phyloP scores from a whole-genome alignment of 768 basidiomycete genomes.

The Mycena rosella region DNA sequence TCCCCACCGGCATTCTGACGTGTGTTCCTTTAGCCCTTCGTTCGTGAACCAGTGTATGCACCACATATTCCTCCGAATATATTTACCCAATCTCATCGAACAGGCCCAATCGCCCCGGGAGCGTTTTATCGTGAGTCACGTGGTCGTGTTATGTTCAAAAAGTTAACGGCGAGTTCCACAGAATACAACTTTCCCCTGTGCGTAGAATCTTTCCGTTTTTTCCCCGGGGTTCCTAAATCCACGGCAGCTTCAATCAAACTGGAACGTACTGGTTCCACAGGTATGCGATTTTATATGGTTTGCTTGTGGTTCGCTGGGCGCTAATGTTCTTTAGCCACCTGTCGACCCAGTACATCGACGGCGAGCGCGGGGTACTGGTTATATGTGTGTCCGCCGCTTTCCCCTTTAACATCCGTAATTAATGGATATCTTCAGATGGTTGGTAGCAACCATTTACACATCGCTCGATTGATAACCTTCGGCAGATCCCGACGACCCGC shows the following conservation, averaged over 20 bases:
- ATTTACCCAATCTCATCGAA: background rate
- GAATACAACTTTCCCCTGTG: constrained; percentile 5
- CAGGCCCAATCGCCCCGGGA: constrained; percentile 22
- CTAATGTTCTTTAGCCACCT: constrained; percentile 29
- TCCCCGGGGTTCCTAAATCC: too few relatives aligned
- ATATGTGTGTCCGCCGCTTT: too few relatives aligned
- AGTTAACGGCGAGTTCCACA: background rate
- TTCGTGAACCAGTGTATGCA: constrained; percentile 26
- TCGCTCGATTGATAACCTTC: background rate
- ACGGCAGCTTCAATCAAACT: constrained; percentile 11
- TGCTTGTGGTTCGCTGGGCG: too few relatives aligned
- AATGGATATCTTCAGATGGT: background rate
- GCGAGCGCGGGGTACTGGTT: constrained; percentile 40
- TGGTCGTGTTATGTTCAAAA: background rate
- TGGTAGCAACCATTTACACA: constrained; percentile 14
- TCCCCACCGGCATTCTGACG: too few relatives aligned
- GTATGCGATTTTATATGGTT: constrained; percentile 5
- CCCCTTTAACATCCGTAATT: too few relatives aligned
- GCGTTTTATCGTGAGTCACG: constrained; percentile 8
- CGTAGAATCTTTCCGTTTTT: too few relatives aligned
- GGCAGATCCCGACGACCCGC: constrained; percentile 46
- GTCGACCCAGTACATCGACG: constrained; percentile 42
- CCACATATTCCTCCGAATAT: background rate
- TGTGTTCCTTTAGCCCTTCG: constrained; percentile 49
- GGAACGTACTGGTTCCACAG: constrained; percentile 25